Evolutionary conservation across 2,329 filamentous ascomycete species (phyloP), one percentile per base, ranked within the genome.

Genomic region (Pyrenochaeta sp.): DNA sequence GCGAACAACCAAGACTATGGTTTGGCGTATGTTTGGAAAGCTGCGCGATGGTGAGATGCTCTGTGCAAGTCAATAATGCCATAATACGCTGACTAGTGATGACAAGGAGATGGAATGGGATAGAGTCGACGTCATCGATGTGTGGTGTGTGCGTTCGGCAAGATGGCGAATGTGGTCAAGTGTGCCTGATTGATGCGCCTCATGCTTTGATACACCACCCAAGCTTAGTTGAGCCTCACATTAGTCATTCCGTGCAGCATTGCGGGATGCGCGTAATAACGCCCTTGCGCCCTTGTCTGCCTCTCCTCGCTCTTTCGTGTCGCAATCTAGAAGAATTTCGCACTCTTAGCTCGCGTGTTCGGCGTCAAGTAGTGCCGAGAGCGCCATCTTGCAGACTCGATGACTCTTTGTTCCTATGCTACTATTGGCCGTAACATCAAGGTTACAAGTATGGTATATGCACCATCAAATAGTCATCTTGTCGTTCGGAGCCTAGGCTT

Each of bases 41-140:
- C 40, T 27, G 50, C 39, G 29, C 45, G 23, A 39, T 40, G 14
- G 32, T 37, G 12, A 18, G 48, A 37, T 27, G 31, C 18, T 31
- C 11, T 27, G 32, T 18, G 23, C 33, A 14, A 17, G 39, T 15
- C n/a, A 11, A 30, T 39, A 18, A 39, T 33, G 4, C 15, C 29
- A 23, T 31, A 47, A 30, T n/a, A 44, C 21, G 20, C 11, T 31
- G 33, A 15, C 18, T 40, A 18, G 45, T 21, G 33, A 37, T 48
- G 44, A 51, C 23, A 9, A 14, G 12, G 18, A 15, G 27, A 35
- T 21, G 45, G 29, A 9, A 15, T 11, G 36, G 29, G 29, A 14
- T 30, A 17, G 39, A 12, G 42, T 20, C 32, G 21, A 48, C 53
- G 53, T 56, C 53, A 56, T 56, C 15, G 45, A 43, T 39, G 5